These are phyloP conservation scores for Fraxinus americana DNA, from an alignment of 257 asterid species.

Conservation along the genomic window DNA sequence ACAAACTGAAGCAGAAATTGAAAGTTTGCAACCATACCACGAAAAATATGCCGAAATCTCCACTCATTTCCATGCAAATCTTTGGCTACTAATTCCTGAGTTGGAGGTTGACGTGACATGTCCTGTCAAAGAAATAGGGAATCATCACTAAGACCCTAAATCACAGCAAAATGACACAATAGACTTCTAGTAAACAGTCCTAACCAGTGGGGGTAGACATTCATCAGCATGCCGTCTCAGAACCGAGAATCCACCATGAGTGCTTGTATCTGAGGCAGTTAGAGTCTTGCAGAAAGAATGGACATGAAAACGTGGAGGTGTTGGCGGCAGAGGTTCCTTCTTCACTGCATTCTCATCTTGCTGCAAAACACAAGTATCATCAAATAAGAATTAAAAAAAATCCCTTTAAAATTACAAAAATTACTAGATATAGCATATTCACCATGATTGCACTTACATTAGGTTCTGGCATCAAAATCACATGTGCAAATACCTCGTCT, in stretches of 20 bases:
- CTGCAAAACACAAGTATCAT: conserved; percentile 39
- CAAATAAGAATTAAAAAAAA: conserved; percentile 8
- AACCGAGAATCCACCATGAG: conserved; percentile 98
- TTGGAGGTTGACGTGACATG: conserved; percentile 95
- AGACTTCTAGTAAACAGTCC: conserved; percentile 22
- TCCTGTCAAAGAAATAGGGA: conserved; percentile 49
- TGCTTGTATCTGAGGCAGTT: conserved; percentile 97
- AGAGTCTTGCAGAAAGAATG: conserved; percentile 95
- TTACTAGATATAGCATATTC: background rate
- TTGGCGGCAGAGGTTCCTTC: conserved; percentile 61
- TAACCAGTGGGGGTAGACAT: conserved; percentile 93
- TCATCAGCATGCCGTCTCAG: conserved; percentile 97
- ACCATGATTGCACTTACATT: conserved; percentile 48
- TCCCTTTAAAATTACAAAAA: conserved; percentile 1
- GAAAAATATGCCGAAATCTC: conserved; percentile 93
- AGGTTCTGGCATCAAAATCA: conserved; percentile 82
- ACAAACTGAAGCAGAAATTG: conserved; percentile 13
- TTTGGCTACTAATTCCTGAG: conserved; percentile 87
- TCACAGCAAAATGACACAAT: background rate
- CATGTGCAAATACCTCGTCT: conserved; percentile 94
- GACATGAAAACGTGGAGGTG: conserved; percentile 69
- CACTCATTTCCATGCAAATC: conserved; percentile 93
- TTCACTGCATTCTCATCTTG: conserved; percentile 75
- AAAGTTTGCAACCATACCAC: conserved; percentile 49
- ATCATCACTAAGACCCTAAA: conserved; percentile 13